Evolutionary conservation across 2,329 filamentous ascomycete species (phyloP), one percentile per base, ranked within the genome.

Genomic region (Trichoderma endophyticum): DNA sequence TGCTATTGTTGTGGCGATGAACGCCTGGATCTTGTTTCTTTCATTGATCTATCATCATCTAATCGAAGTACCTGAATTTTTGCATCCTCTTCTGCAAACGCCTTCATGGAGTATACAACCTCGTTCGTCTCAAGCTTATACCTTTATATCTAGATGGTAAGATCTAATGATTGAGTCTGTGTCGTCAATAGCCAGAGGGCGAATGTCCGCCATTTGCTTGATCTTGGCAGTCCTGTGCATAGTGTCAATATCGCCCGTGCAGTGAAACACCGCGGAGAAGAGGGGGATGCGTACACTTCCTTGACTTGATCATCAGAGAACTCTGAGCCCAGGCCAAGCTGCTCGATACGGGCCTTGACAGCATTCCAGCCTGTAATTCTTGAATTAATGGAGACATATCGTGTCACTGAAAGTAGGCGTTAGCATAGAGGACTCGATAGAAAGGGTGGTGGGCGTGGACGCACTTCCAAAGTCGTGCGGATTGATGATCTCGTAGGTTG

Each of bases 321-420:
- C 70, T 86, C 93, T 92, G 71, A 7, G 15, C 36, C 36, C 15
- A 43, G 36, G 36, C 36, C 36, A 3, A 97, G 89, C 84, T 97
- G 94, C 78, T 92, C 90, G 26, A 92, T 92, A 84, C 95, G 90
- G 70, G 90, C 92, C 89, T 97, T 97, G 87, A 98, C 94, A 60
- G 95, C 94, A 80, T 98, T 98, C 95, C 94, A 97, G 78, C 94
- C 94, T 4, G 94, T 97, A 77, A 97, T 82, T 74, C 94, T 87
- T 59, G 90, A 93, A 4, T n/a, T 48, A 21, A 48, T 48, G 18
- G 92, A 91, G 79, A 97, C 95, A 86, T 70, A 59, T 18, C 56
- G 26, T 11, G 26, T 59, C 15, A 59, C 56, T 43, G 8, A 43
- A 4, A 43, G 15, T 18, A 43, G 36, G 18, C 15, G 15, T 43